Evolutionary conservation across 345 rosid genomes (phyloP).

Genomic region (Murraya paniculata): DNA sequence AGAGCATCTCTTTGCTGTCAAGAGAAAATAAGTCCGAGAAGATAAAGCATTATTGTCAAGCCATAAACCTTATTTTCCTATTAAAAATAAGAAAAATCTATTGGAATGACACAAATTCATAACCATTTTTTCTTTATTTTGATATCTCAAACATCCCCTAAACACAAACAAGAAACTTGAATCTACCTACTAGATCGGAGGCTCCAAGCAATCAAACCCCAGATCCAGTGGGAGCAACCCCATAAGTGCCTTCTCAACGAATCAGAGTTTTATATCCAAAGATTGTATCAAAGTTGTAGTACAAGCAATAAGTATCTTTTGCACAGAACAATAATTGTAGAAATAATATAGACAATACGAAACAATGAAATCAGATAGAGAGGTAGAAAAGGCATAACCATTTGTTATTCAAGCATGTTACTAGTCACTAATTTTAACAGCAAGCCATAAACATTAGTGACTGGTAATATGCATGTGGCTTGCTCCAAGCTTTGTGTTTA

Average conservation of each 20-base stretch:
- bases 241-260: not conserved
- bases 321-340: not conserved
- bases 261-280: not conserved
- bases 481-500: not conserved
- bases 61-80: not conserved
- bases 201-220: not conserved
- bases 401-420: too few relatives aligned
- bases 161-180: not conserved
- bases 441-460: too few relatives aligned
- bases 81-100: not conserved
- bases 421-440: too few relatives aligned
- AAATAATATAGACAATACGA: not conserved
- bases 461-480: too few relatives aligned
- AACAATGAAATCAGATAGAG: not conserved
- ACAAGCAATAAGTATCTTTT: not conserved
- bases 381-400: too few relatives aligned
- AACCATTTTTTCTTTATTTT: not conserved
- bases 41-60: not conserved
- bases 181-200: not conserved
- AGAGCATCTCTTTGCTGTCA: not conserved
- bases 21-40: not conserved
- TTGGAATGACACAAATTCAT: not conserved
- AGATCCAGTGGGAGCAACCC: not conserved
- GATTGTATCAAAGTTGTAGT: not conserved
- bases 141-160: not conserved